Percentiles rank a stretch among this genome's conserved stretches.
These are phyloP conservation scores for Russula sp. DNA, from an alignment of 768 basidiomycete species.

Conservation along the genomic window DNA sequence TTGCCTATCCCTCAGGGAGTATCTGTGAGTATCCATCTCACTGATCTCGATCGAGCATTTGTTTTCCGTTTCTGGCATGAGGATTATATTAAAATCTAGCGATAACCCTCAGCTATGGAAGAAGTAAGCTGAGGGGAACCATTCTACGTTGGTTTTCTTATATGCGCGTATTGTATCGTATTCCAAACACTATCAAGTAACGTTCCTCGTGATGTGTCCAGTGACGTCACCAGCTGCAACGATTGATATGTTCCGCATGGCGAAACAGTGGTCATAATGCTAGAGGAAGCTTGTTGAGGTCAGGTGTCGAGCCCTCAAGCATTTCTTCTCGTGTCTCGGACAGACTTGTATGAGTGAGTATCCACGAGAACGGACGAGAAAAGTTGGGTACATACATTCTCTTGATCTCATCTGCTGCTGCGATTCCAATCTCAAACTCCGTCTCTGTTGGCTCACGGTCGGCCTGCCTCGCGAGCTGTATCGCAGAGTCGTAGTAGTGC, in stretches of 20 bases:
- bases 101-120: no score
- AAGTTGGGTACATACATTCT: conserved; percentile 42
- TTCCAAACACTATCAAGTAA: no score
- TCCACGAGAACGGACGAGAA: conserved; percentile 1
- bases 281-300: conserved; percentile 24
- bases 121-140: no score
- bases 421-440: conserved; percentile 59
- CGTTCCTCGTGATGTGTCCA: no score
- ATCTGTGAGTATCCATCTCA: conserved; percentile 13
- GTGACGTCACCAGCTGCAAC: no score
- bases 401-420: conserved; percentile 54
- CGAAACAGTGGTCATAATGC: neutral
- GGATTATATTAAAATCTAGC: no score
- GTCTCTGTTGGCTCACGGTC: conserved; percentile 53
- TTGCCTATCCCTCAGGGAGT: neutral
- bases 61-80: neutral
- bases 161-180: no score
- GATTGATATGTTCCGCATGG: neutral
- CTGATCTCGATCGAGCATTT: neutral
- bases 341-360: conserved; percentile 34
- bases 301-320: conserved; percentile 47
- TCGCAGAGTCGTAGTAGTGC: conserved; percentile 70
- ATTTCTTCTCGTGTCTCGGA: conserved; percentile 60
- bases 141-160: no score
- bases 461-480: conserved; percentile 63